Conservation (phyloP, 352 stramenopile species). For the Thalassiosira hispida region DNA sequence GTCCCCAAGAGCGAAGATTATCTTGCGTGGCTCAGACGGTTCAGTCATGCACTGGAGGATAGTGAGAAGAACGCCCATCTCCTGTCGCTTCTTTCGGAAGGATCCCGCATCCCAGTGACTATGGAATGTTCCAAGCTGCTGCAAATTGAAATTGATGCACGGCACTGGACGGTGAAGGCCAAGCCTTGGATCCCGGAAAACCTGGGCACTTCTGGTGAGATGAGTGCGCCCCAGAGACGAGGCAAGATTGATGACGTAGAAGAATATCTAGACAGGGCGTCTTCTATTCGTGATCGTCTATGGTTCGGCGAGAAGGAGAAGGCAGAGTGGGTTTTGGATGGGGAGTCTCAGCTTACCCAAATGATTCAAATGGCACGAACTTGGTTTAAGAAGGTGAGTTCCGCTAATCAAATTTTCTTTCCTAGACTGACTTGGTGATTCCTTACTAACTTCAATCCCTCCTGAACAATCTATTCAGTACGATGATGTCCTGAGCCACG, state of each 20-base stretch:
- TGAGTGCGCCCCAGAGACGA: slow-evolving; percentile 48
- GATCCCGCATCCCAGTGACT: slow-evolving; percentile 75
- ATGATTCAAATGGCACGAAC: slow-evolving; percentile 66
- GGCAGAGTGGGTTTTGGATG: slow-evolving; percentile 62
- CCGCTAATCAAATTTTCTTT: slow-evolving; percentile 2
- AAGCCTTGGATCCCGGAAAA: slow-evolving; percentile 69
- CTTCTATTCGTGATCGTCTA: slow-evolving; percentile 62
- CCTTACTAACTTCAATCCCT: not conserved
- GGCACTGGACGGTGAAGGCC: slow-evolving; percentile 72
- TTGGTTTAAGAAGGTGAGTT: slow-evolving; percentile 78
- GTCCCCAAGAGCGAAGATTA: slow-evolving; percentile 58
- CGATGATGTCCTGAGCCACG: slow-evolving; percentile 59
- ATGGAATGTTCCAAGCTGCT: slow-evolving; percentile 74
- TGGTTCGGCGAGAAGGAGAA: slow-evolving; percentile 58
- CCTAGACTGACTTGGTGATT: not conserved
- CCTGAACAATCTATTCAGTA: slow-evolving; percentile 44
- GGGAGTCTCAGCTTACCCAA: slow-evolving; percentile 59
- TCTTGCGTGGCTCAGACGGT: slow-evolving; percentile 57
- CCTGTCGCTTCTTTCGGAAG: slow-evolving; percentile 69
- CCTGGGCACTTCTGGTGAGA: slow-evolving; percentile 15
- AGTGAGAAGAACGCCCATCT: slow-evolving; percentile 51
- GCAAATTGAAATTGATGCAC: slow-evolving; percentile 79
- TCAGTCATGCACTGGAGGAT: slow-evolving; percentile 59
- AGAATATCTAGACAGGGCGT: slow-evolving; percentile 72
- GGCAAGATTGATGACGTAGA: slow-evolving; percentile 79